Conservation (phyloP, 2,329 filamentous ascomycete genomes). For the Clonostachys rosea region DNA sequence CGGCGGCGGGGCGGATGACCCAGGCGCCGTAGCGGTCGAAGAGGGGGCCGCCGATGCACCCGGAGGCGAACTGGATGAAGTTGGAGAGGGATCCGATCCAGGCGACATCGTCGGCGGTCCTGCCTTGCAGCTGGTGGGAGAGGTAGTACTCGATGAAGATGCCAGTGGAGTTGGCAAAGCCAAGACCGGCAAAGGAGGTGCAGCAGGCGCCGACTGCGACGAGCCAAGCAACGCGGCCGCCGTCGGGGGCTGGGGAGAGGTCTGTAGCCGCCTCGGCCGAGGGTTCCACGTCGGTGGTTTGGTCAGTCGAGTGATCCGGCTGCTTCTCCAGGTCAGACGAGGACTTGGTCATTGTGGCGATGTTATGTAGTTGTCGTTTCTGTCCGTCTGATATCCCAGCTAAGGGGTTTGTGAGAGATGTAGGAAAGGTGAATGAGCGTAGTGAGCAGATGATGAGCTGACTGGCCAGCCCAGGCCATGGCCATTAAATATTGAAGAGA, state of each 20-base stretch:
- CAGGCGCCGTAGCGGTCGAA: constrained; percentile 35
- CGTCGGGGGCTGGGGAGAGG: constrained; percentile 13
- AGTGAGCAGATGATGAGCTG: no score
- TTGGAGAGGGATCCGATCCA: constrained; percentile 34
- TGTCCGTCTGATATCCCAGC: no score
- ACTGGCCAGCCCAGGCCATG: no score
- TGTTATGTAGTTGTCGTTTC: no score
- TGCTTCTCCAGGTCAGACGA: no score
- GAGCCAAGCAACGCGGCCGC: constrained; percentile 31
- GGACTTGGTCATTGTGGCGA: no score
- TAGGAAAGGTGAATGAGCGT: no score
- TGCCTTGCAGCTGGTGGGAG: constrained; percentile 20
- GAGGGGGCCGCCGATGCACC: constrained; percentile 26
- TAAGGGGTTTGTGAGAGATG: no score
- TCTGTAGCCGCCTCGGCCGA: no score
- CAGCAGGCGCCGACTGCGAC: constrained; percentile 25
- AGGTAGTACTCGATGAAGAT: constrained; percentile 38
- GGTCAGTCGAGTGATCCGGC: no score
- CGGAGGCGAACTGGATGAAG: constrained; percentile 27
- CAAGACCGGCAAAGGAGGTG: constrained; percentile 31
- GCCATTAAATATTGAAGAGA: no score
- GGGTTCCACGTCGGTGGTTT: no score
- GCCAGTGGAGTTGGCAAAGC: constrained; percentile 38
- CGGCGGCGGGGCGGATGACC: constrained; percentile 23
- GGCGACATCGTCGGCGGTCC: constrained; percentile 24